Percentiles rank a stretch among this genome's conserved stretches.
Conservation (phyloP, 2,329 filamentous ascomycete genomes). For the Penicillium occitanis region DNA sequence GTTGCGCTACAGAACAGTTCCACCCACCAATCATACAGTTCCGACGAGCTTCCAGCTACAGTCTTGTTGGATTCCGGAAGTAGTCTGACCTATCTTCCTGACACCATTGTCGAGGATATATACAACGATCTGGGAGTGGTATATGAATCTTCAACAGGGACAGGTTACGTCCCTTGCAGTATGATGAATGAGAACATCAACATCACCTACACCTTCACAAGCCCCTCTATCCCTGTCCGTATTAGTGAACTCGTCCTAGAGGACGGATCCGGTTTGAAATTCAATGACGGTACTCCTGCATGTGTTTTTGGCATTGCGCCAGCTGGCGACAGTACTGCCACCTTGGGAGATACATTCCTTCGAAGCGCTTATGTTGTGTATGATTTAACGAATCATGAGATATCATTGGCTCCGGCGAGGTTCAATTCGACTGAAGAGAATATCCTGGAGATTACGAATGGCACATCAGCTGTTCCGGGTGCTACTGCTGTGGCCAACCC, state of each 20-base stretch:
- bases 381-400: conserved; percentile 60
- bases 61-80: conserved; percentile 43
- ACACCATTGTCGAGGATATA: conserved; percentile 45
- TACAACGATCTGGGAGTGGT: conserved; percentile 60
- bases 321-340: conserved; percentile 46
- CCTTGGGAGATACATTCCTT: conserved; percentile 64
- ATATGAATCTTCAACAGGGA: conserved; percentile 56
- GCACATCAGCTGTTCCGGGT: conserved; percentile 51
- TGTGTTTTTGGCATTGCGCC: conserved; percentile 55
- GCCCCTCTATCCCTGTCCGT: conserved; percentile 55
- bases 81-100: conserved; percentile 42
- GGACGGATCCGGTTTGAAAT: conserved; percentile 38
- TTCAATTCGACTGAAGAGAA: conserved; percentile 56
- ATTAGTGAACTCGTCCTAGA: conserved; percentile 58
- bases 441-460: conserved; percentile 56
- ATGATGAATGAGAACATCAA: conserved; percentile 50
- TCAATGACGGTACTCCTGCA: conserved; percentile 36
- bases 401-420: conserved; percentile 60
- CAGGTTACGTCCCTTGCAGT: conserved; percentile 56
- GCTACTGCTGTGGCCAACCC: conserved; percentile 54
- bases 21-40: conserved; percentile 26
- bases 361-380: conserved; percentile 64
- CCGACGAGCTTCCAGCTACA: conserved; percentile 44
- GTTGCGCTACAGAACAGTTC: conserved; percentile 45
- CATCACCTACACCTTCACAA: conserved; percentile 59